phyloP scores from a whole-genome alignment of 1,139 yeast species.

The Debaryomyces sp. region DNA sequence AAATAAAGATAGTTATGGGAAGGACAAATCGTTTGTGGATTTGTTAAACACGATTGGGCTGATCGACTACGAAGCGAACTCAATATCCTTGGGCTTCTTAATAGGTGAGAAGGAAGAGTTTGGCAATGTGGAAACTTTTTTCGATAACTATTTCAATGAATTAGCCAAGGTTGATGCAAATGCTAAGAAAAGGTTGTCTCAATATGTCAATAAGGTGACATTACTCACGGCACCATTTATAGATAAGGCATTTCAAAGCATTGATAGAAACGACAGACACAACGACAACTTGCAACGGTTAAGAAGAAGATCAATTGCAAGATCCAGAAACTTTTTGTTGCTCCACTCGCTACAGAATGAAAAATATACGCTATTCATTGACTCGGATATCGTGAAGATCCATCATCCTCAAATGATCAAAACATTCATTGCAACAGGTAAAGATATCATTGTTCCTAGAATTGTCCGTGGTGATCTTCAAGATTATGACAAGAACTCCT shows the following conservation, averaged over 20 bases:
- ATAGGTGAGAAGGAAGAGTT: constrained; percentile 30
- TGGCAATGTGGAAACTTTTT: constrained; percentile 18
- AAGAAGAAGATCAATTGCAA: constrained; percentile 37
- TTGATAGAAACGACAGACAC: constrained; percentile 31
- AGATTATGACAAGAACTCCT: constrained; percentile 49
- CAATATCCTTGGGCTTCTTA: constrained; percentile 32
- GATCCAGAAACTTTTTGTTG: constrained; percentile 39
- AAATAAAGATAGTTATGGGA: constrained; percentile 31
- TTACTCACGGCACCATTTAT: constrained; percentile 36
- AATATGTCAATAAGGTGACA: constrained; percentile 24
- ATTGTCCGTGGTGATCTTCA: constrained; percentile 26
- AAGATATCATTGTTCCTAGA: constrained; percentile 48
- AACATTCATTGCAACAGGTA: constrained; percentile 32
- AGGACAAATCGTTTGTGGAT: constrained; percentile 23
- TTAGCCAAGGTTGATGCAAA: background rate
- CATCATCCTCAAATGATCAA: constrained; percentile 29
- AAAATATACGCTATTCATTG: constrained; percentile 45
- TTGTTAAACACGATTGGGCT: constrained; percentile 26
- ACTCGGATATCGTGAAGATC: constrained; percentile 42
- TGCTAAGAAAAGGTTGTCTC: background rate
- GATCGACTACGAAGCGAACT: constrained; percentile 18
- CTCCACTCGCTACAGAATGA: constrained; percentile 30
- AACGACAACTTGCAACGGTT: constrained; percentile 31
- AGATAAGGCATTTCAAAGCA: constrained; percentile 23
- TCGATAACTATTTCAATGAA: constrained; percentile 17